These are phyloP conservation scores for Xylaria castorea DNA, from an alignment of 495 filamentous ascomycete genomes.

Conservation along the genomic window DNA sequence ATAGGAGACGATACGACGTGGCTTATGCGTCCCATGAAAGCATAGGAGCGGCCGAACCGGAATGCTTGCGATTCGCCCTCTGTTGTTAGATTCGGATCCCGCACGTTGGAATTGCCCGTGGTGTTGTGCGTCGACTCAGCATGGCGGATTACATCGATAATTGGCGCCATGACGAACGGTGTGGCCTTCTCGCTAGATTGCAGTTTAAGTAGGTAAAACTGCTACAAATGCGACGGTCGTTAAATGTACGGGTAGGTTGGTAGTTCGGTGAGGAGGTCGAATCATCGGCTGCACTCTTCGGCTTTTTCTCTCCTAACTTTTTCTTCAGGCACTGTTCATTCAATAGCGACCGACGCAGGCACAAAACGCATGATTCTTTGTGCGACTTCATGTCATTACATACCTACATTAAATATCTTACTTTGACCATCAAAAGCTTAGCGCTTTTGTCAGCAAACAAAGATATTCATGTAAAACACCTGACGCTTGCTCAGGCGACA, in stretches of 20 bases:
- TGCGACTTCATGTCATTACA: neutral
- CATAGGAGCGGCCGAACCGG: slow-evolving; percentile 59
- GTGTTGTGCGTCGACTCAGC: slow-evolving; percentile 74
- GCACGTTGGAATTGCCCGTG: slow-evolving; percentile 59
- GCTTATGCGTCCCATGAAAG: slow-evolving; percentile 59
- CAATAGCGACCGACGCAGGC: neutral
- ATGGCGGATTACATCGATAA: slow-evolving; percentile 52
- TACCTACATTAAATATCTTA: neutral
- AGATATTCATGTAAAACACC: neutral
- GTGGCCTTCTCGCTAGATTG: neutral
- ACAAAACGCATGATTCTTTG: neutral
- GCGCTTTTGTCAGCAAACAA: neutral
- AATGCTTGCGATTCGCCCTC: slow-evolving; percentile 73
- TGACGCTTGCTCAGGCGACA: neutral
- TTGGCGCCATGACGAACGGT: slow-evolving; percentile 39
- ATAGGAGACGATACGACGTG: slow-evolving; percentile 75
- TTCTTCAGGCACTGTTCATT: neutral
- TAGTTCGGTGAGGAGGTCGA: neutral
- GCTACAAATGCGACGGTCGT: neutral
- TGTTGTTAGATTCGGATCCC: slow-evolving; percentile 70
- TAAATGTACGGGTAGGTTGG: neutral
- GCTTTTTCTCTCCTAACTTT: neutral
- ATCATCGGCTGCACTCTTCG: neutral
- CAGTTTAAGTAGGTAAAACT: neutral
- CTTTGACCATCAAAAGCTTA: neutral